Evolutionary conservation across 2,329 filamentous ascomycete genomes (phyloP).

Genomic region (Fonsecaea pedrosoi): DNA sequence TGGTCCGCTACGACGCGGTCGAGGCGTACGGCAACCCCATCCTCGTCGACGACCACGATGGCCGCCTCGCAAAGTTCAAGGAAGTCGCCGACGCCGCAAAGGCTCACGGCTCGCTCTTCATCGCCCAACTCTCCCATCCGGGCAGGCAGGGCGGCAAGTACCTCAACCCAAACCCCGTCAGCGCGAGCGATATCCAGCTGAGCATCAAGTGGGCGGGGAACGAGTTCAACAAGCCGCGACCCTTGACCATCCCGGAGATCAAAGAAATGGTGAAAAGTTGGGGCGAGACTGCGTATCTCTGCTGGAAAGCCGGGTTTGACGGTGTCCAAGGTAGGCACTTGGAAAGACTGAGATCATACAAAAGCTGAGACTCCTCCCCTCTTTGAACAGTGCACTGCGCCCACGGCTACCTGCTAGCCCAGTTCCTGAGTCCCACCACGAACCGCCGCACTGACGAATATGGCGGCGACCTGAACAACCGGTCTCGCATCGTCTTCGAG

Average conservation of each 20-base stretch:
- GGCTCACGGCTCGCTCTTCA: slow-evolving; percentile 62
- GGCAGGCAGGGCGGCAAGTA: slow-evolving; percentile 60
- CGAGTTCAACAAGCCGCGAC: slow-evolving; percentile 46
- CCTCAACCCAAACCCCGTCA: slow-evolving; percentile 60
- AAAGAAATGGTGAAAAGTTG: slow-evolving; percentile 33
- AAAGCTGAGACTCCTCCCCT: not conserved
- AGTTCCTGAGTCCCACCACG: slow-evolving; percentile 40
- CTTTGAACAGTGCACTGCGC: slow-evolving; percentile 38
- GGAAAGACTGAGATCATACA: not conserved
- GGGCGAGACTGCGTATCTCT: slow-evolving; percentile 35
- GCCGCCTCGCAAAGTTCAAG: slow-evolving; percentile 66
- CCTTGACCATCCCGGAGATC: slow-evolving; percentile 42
- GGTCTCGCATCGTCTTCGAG: slow-evolving; percentile 65
- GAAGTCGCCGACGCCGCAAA: slow-evolving; percentile 63
- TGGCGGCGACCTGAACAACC: slow-evolving; percentile 67
- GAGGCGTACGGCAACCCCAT: slow-evolving; percentile 65
- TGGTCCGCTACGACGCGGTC: slow-evolving; percentile 67
- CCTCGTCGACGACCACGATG: slow-evolving; percentile 60
- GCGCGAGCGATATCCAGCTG: slow-evolving; percentile 59
- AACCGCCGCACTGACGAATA: slow-evolving; percentile 42
- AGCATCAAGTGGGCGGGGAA: slow-evolving; percentile 45
- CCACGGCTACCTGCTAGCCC: slow-evolving; percentile 42
- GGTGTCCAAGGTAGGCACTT: slow-evolving; percentile 33
- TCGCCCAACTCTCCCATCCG: slow-evolving; percentile 69
- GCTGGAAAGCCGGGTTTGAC: slow-evolving; percentile 38